These are phyloP conservation scores for Argentina anserina DNA, from an alignment of 306 rosid genomes.

Conservation along the genomic window DNA sequence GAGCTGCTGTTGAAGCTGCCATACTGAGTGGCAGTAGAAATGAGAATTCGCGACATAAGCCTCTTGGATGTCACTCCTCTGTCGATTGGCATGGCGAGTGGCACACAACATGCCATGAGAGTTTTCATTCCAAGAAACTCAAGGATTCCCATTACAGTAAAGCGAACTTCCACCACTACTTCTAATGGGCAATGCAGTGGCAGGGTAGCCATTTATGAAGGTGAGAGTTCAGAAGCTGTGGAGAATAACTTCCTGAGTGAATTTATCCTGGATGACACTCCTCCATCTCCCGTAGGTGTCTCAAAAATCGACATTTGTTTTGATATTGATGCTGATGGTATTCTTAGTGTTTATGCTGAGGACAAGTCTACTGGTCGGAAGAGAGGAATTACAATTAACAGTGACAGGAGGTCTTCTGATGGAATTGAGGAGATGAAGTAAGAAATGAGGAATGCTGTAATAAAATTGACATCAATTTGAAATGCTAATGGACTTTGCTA, in stretches of 20 bases:
- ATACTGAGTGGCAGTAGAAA: no score
- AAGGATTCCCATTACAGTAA: not conserved
- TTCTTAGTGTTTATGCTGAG: not conserved
- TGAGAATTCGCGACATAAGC: not conserved
- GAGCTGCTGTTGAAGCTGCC: no score
- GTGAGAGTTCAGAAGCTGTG: not conserved
- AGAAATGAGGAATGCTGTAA: not conserved
- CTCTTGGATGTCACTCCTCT: conserved; percentile 2
- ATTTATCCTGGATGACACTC: not conserved
- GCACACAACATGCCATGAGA: not conserved
- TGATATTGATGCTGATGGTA: not conserved
- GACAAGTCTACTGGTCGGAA: not conserved
- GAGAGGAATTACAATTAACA: not conserved
- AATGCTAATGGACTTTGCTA: not conserved
- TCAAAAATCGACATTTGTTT: not conserved
- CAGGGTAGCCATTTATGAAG: not conserved
- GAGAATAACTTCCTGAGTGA: not conserved
- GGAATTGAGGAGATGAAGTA: not conserved
- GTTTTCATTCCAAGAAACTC: not conserved
- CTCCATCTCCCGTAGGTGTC: not conserved
- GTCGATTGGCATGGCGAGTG: not conserved
- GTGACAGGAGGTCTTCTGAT: not conserved
- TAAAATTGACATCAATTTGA: not conserved
- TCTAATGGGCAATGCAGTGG: not conserved
- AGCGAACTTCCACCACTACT: not conserved